phyloP scores from a whole-genome alignment of 2,329 filamentous ascomycete species.

The Lachnellula suecica region DNA sequence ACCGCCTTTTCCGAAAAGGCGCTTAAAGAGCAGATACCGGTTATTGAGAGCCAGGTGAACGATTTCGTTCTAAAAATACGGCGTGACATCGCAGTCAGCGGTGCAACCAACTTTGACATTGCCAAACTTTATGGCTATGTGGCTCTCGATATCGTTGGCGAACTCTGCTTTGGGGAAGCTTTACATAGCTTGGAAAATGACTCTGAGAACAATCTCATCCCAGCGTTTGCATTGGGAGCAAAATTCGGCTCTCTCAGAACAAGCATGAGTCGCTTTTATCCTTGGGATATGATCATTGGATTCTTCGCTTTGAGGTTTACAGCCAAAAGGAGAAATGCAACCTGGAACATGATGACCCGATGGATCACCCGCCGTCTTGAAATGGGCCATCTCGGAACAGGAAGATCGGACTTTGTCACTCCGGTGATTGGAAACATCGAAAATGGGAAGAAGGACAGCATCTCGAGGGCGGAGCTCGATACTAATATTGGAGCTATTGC shows the following conservation, averaged over 20 bases:
- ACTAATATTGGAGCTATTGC: neutral
- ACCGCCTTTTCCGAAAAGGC: slow-evolving; percentile 7
- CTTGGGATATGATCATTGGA: slow-evolving; percentile 1
- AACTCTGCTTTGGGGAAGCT: slow-evolving; percentile 2
- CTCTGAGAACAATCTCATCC: neutral
- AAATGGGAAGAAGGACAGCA: neutral
- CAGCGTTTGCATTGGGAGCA: neutral
- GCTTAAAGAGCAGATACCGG: neutral
- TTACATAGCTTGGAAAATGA: neutral
- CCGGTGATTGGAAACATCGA: neutral
- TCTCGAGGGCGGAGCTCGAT: neutral
- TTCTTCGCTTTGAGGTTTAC: neutral
- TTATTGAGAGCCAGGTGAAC: slow-evolving; percentile 1
- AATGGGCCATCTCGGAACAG: neutral
- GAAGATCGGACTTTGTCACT: neutral
- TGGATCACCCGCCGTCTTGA: neutral
- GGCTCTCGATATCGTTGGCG: slow-evolving; percentile 2
- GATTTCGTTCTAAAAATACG: neutral
- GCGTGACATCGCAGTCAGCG: neutral
- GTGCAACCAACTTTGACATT: neutral
- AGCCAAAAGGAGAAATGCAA: neutral
- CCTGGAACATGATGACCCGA: neutral
- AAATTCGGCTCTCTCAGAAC: slow-evolving; percentile 1
- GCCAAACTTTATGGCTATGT: slow-evolving; percentile 1
- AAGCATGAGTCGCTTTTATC: neutral